phyloP scores from a whole-genome alignment of 441 rosid genomes.

The Hura crepitans region DNA sequence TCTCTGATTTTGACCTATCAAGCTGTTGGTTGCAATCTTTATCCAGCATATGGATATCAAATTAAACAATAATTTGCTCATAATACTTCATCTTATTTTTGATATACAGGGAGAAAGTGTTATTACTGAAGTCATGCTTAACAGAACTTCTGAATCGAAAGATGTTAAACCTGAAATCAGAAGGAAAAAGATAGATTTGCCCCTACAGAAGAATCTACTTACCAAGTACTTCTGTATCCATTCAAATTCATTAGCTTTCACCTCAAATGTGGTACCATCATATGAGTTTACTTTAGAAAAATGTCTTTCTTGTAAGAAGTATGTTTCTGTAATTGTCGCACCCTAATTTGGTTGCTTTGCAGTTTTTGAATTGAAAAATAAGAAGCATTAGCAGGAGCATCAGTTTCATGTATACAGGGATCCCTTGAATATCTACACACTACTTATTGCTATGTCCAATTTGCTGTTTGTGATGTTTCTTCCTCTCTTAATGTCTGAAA shows the following conservation, averaged over 20 bases:
- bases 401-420: background rate
- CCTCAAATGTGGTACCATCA: background rate
- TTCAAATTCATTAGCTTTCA: constrained; percentile 12
- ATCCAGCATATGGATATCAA: background rate
- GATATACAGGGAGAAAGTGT: constrained; percentile 42
- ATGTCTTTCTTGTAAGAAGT: background rate
- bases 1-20: background rate
- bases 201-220: constrained; percentile 87
- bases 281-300: background rate
- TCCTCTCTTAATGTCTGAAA: background rate
- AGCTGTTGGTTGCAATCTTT: background rate
- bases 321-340: constrained; percentile 11
- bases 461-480: background rate
- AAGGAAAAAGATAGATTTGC: constrained; percentile 77
- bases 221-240: constrained; percentile 97
- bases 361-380: constrained; percentile 5
- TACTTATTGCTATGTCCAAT: background rate
- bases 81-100: background rate
- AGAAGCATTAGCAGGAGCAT: background rate
- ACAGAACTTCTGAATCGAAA: constrained; percentile 32
- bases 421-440: background rate
- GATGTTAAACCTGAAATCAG: constrained; percentile 43
- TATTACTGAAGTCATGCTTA: constrained; percentile 28
- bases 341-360: constrained; percentile 18
- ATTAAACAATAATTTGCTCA: background rate